Conservation (phyloP, 148 eudicot species). For the Fagopyrum tataricum region DNA sequence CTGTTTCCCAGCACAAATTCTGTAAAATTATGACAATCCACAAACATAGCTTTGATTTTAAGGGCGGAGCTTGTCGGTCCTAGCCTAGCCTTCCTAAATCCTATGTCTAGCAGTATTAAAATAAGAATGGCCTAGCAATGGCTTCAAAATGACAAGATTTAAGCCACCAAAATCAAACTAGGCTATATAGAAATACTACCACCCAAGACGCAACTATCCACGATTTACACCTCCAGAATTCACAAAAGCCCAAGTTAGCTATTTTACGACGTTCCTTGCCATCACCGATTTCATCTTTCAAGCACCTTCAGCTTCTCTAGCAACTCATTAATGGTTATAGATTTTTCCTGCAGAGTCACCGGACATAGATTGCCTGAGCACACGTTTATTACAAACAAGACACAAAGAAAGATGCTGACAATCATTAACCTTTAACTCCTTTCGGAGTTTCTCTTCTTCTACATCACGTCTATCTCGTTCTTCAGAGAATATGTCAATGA, state of each 20-base stretch:
- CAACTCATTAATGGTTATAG: not conserved
- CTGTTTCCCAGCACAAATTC: no score
- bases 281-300: not conserved
- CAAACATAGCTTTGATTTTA: no score
- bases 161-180: not conserved
- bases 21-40: no score
- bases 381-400: not conserved
- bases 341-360: not conserved
- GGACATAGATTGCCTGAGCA: not conserved
- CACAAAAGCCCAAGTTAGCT: not conserved
- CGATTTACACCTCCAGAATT: not conserved
- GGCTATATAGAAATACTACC: not conserved
- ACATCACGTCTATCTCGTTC: conserved; percentile 61
- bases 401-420: not conserved
- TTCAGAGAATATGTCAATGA: conserved; percentile 52
- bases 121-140: not conserved
- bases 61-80: not conserved
- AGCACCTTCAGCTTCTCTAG: conserved; percentile 5
- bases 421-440: conserved; percentile 43
- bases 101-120: not conserved
- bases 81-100: not conserved
- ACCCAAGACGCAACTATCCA: not conserved
- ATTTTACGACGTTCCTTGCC: not conserved
- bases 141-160: not conserved
- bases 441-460: conserved; percentile 57